phyloP scores from a whole-genome alignment of 2,329 filamentous ascomycete genomes.

The Fusarium fujikuroi region DNA sequence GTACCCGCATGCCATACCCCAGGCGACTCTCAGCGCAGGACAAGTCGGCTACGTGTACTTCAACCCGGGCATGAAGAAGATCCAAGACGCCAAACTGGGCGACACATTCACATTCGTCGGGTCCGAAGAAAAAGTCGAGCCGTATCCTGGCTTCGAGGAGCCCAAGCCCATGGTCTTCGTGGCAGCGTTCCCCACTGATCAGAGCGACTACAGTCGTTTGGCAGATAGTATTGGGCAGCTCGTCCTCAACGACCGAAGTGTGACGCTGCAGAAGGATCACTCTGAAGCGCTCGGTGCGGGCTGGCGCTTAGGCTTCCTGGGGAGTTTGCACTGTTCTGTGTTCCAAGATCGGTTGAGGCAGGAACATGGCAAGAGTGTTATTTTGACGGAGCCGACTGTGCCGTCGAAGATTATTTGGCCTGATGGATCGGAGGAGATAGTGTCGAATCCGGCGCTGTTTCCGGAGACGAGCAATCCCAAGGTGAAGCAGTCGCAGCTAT shows the following conservation, averaged over 20 bases:
- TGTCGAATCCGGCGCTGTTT: conserved; percentile 89
- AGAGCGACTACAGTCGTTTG: conserved; percentile 84
- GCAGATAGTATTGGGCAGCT: conserved; percentile 96
- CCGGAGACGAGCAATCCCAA: conserved; percentile 71
- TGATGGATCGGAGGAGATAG: conserved; percentile 79
- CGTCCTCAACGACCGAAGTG: conserved; percentile 92
- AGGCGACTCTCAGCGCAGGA: conserved; percentile 82
- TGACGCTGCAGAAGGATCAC: conserved; percentile 92
- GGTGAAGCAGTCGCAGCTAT: conserved; percentile 56
- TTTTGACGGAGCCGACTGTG: conserved; percentile 95
- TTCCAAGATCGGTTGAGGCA: conserved; percentile 95
- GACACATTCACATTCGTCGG: conserved; percentile 92
- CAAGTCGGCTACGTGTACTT: conserved; percentile 98
- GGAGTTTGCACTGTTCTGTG: conserved; percentile 98
- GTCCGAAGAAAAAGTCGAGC: conserved; percentile 78
- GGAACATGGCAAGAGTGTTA: conserved; percentile 93
- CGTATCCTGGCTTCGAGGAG: conserved; percentile 93
- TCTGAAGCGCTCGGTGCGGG: conserved; percentile 94
- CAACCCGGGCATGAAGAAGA: conserved; percentile 98
- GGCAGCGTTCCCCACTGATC: conserved; percentile 93
- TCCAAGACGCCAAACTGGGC: conserved; percentile 93
- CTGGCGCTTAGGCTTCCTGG: conserved; percentile 93
- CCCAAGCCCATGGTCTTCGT: conserved; percentile 99
- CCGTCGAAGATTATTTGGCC: conserved; percentile 86
- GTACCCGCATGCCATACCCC: conserved; percentile 87